phyloP scores from a whole-genome alignment of 805 yeast species.

The Lachancea nothofagi region DNA sequence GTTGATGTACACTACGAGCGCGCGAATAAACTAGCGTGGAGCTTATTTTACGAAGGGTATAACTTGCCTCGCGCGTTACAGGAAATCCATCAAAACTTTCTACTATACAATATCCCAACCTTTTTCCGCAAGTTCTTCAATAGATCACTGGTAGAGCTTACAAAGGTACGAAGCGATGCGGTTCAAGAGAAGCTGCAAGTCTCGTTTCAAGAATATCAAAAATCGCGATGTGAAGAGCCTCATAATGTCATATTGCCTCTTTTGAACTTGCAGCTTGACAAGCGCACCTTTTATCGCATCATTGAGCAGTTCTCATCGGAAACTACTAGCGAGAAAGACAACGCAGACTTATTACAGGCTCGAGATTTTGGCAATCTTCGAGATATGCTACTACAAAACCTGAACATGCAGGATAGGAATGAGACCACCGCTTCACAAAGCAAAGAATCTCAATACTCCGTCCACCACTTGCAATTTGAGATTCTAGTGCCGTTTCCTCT shows the following conservation, averaged over 20 bases:
- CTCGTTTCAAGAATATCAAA: slow-evolving; percentile 19
- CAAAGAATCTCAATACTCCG: slow-evolving; percentile 36
- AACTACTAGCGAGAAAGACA: slow-evolving; percentile 13
- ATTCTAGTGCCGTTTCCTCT: slow-evolving; percentile 80
- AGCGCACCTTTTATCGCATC: slow-evolving; percentile 26
- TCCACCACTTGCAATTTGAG: slow-evolving; percentile 51
- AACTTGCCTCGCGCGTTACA: slow-evolving; percentile 43
- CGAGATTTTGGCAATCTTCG: slow-evolving; percentile 41
- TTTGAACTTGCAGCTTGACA: slow-evolving; percentile 38
- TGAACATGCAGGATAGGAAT: slow-evolving; percentile 14
- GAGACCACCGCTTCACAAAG: background rate
- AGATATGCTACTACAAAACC: slow-evolving; percentile 40
- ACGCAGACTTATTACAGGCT: slow-evolving; percentile 35
- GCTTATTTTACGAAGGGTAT: slow-evolving; percentile 57
- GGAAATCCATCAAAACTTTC: slow-evolving; percentile 51
- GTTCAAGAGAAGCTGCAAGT: slow-evolving; percentile 40
- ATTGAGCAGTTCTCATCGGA: slow-evolving; percentile 39
- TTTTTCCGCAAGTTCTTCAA: slow-evolving; percentile 20
- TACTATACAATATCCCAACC: slow-evolving; percentile 33
- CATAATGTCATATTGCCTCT: slow-evolving; percentile 25
- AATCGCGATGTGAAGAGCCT: slow-evolving; percentile 1
- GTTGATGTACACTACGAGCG: slow-evolving; percentile 57
- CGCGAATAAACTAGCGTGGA: slow-evolving; percentile 59
- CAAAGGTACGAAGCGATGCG: slow-evolving; percentile 48
- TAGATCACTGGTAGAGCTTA: slow-evolving; percentile 34